Base-by-base conservation (phyloP, 2,329 filamentous ascomycete genomes). In the Pochonia chlamydosporia region DNA sequence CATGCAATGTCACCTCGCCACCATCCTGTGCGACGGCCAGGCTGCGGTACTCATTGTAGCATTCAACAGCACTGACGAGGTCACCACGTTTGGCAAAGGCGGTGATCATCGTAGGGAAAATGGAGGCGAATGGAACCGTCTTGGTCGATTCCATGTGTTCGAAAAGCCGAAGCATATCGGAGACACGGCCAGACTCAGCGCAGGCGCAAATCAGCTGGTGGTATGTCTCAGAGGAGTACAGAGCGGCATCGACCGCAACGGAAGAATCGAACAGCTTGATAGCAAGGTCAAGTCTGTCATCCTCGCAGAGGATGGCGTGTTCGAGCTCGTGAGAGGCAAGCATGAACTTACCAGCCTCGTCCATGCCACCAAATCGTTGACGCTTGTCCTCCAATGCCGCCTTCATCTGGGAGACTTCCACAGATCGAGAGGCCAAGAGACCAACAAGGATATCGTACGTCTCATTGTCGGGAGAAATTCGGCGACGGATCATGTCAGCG, bases 51-150 rank as follows among this genome's bases (percentile, higher is more conserved):
- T 96, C 89, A 54, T 95, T 92, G 70, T 96, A 99, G 68, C 89
- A 90, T 64, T 96, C 90, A 6, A 97, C 88, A 18, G 91, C 93
- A 56, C 87, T 95, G 58, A 84, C 76, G 39, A 97, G 71, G 62
- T 97, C 90, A 43, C 90, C 87, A 10, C 79, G 79, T 36, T 80
- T 79, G 51, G 89, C 89, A 62, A 96, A 97, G 1, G 91, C 90
- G n/a, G 87, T 84, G 63, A 99, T 96, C 88, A 99, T 96, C 16
- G 85, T 79, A 2, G 90, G 87, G 68, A 96, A 97, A 44, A 92
- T 88, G 40, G 85, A 82, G 5, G 89, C 85, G 49, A 85, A 83
- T 0, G 92, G 89, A 14, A 81, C 78, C 20, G 89, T 79, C 48
- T 83, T 83, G 56, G 79, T 83, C 30, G 78, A 71, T 65, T 96